Evolutionary conservation across 2,329 filamentous ascomycete genomes (phyloP).

Genomic region (Aspergillus pseudotamarii): DNA sequence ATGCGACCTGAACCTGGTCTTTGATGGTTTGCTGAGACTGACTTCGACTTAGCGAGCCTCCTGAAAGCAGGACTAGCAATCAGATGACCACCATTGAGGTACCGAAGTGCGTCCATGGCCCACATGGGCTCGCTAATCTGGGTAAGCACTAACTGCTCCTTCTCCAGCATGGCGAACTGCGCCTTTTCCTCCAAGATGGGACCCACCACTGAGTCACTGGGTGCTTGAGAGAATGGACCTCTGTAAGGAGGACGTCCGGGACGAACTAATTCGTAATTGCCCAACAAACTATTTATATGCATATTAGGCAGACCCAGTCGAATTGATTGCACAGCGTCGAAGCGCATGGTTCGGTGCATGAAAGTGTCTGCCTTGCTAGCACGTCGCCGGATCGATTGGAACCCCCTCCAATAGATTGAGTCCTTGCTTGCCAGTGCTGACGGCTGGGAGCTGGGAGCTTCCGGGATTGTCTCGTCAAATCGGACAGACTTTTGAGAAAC

Average conservation of each 20-base stretch:
- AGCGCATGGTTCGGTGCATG: conserved; percentile 79
- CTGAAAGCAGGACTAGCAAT: conserved; percentile 57
- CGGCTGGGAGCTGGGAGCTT: conserved; percentile 44
- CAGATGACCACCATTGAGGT: conserved; percentile 63
- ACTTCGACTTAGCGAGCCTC: conserved; percentile 33
- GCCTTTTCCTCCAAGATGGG: conserved; percentile 59
- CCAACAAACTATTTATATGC: conserved; percentile 80
- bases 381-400: conserved; percentile 71
- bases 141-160: conserved; percentile 76
- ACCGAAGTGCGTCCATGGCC: conserved; percentile 64
- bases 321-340: conserved; percentile 83
- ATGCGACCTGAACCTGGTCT: conserved; percentile 50
- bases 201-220: conserved; percentile 66
- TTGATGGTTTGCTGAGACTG: conserved; percentile 24
- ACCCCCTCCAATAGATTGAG: conserved; percentile 85
- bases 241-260: conserved; percentile 71
- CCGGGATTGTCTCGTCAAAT: conserved; percentile 36
- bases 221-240: conserved; percentile 70
- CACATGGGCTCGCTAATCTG: conserved; percentile 66
- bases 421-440: conserved; percentile 59
- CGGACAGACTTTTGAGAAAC: conserved; percentile 33
- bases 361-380: conserved; percentile 74
- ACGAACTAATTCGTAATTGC: conserved; percentile 78
- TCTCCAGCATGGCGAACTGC: conserved; percentile 58
- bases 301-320: conserved; percentile 72